Evolutionary conservation across 306 rosid genomes (phyloP).

Genomic region (Pachyrhizus erosus): DNA sequence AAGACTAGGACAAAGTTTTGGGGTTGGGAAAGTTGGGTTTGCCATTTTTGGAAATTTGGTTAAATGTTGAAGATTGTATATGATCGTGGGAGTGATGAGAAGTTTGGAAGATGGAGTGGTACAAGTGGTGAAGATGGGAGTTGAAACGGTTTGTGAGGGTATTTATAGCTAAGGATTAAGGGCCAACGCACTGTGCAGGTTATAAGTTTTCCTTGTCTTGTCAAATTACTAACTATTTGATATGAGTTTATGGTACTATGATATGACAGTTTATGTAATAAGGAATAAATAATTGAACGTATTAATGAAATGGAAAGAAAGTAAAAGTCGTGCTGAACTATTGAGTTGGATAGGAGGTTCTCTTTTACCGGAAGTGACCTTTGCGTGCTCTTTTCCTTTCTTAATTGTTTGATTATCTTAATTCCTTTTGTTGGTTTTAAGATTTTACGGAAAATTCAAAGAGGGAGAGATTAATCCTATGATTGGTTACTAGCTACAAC

Average conservation of each 20-base stretch:
- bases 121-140: conserved; percentile 32
- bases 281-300: background rate
- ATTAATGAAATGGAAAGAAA: background rate
- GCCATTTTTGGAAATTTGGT: background rate
- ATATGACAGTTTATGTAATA: background rate
- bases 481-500: background rate
- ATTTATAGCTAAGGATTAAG: conserved; percentile 40
- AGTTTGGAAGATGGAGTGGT: conserved; percentile 31
- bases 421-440: background rate
- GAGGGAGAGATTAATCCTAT: background rate
- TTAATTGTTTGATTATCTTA: background rate
- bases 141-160: conserved; percentile 39
- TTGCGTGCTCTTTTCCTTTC: conserved; percentile 34
- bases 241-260: background rate
- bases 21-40: conserved; percentile 8
- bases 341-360: conserved; percentile 6
- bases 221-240: background rate
- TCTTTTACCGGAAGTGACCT: conserved; percentile 36
- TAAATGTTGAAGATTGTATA: background rate
- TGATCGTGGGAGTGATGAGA: background rate
- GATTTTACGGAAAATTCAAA: background rate
- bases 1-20: background rate
- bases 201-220: background rate
- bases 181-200: background rate
- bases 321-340: conserved; percentile 45